Percentiles rank a stretch among this genome's conserved stretches.
phyloP scores from a whole-genome alignment of 257 asterid species.

The Ehretia macrophylla region DNA sequence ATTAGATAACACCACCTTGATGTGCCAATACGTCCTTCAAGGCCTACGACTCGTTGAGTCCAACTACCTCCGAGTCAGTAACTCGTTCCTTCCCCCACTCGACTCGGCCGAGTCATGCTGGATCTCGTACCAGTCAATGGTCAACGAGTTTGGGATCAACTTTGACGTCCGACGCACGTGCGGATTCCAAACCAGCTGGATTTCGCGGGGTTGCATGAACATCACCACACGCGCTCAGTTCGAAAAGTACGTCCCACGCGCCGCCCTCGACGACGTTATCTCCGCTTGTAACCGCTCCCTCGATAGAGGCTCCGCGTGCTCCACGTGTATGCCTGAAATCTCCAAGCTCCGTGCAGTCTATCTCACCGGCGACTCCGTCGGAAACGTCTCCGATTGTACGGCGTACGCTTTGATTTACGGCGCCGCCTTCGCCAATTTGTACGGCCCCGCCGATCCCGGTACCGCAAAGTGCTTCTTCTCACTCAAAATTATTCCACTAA shows the following conservation, averaged over 20 bases:
- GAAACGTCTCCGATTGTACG: constrained; percentile 6
- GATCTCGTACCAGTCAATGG: not conserved
- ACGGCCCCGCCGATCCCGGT: constrained; percentile 16
- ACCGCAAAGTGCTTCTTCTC: constrained; percentile 13
- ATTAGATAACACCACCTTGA: not conserved
- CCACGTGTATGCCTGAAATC: not conserved
- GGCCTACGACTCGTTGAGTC: not conserved
- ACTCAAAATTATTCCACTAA: not conserved
- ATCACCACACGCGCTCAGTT: not conserved
- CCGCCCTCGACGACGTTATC: not conserved
- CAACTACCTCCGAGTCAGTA: not conserved
- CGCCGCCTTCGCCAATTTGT: constrained; percentile 14
- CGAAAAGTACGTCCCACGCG: not conserved
- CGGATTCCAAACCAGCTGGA: constrained; percentile 4
- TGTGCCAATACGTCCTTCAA: constrained; percentile 1
- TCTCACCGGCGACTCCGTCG: not conserved
- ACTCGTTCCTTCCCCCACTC: constrained; percentile 2
- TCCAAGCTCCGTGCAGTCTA: not conserved
- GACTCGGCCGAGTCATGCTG: constrained; percentile 3
- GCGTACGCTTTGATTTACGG: constrained; percentile 7
- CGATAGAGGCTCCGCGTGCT: not conserved
- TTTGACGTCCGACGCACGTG: constrained; percentile 4
- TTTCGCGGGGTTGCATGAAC: not conserved
- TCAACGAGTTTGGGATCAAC: too few species aligned
- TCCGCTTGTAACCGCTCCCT: constrained; percentile 1